Evolutionary conservation across 2,329 filamentous ascomycete genomes (phyloP), one percentile per base, ranked within the genome.

Genomic region (Bertia moriformis): DNA sequence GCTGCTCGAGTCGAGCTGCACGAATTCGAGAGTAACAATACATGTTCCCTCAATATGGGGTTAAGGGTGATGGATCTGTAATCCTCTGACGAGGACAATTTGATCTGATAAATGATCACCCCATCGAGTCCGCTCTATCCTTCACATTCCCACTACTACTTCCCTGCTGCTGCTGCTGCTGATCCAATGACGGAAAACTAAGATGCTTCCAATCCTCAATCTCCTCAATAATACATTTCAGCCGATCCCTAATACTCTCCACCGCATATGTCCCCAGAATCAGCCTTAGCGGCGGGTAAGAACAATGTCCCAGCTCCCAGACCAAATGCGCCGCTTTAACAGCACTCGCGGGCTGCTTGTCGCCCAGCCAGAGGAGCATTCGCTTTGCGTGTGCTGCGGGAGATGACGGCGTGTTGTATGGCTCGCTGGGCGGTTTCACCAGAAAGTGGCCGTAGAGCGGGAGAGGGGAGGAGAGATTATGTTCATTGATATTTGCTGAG

Each of bases 201-300:
- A 93, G 63, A 53, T 89, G 80, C 51, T 88, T 91, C 85, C 86
- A 93, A 53, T 93, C 86, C 60, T 93, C 86, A 47, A 93, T 73
- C 63, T 98, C 91, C 58, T 96, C 91, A 12, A 88, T 95, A 30
- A 96, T 85, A 44, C 83, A 89, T 46, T 86, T 73, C 51, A 96
- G 60, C 15, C 89, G 71, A 60, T 98, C 91, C 14, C 91, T 69
- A 38, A 96, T 93, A 56, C 88, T 95, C 57, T 98, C 89, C 27
- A 96, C 89, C 1, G 91, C 89, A 61, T 93, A 96, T 46, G 79
- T 93, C 0, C 91, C 91, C 18, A 96, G 60, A n/a, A 95, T 63
- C 42, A 98, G 60, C 22, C 91, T 66, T 45, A 96, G 57, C 0
- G 91, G 91, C 38, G 91, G 91, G 54, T 87, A 95, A n/a, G 78